Percentiles rank a stretch among this genome's conserved stretches.
Conservation (phyloP, 345 rosid species). For the rapeseed (Brassica napus) region DNA sequence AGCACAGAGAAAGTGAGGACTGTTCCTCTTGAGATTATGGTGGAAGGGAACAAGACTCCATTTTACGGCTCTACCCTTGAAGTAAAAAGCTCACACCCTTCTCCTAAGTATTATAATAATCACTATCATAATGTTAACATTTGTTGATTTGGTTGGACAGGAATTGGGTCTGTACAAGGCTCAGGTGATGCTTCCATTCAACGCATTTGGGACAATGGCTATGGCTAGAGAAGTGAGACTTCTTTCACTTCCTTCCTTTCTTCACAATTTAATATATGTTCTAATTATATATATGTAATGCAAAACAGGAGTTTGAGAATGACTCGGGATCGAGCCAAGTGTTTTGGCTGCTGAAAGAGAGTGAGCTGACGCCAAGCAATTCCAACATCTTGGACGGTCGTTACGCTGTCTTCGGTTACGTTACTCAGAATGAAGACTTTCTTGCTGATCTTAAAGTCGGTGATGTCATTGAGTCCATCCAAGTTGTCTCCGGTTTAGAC, state of each 20-base stretch:
- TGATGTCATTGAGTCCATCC: constrained; percentile 83
- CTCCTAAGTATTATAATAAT: too few species aligned
- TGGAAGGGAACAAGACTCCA: constrained; percentile 71
- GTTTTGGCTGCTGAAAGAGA: constrained; percentile 96
- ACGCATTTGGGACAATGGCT: constrained; percentile 99
- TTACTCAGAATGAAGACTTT: constrained; percentile 75
- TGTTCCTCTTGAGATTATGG: constrained; percentile 88
- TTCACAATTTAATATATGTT: not conserved
- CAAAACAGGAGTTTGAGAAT: constrained; percentile 81
- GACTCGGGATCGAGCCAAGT: constrained; percentile 95
- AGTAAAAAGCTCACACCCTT: constrained; percentile 38
- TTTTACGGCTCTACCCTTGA: constrained; percentile 84
- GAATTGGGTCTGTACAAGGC: constrained; percentile 98
- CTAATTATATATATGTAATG: not conserved
- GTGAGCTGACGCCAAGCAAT: constrained; percentile 95
- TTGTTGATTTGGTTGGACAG: constrained; percentile 39
- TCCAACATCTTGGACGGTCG: constrained; percentile 97
- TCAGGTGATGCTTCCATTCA: constrained; percentile 94
- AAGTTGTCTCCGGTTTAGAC: constrained; percentile 93
- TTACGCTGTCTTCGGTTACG: constrained; percentile 92
- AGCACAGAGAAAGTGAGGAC: constrained; percentile 88
- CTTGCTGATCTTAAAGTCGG: constrained; percentile 98
- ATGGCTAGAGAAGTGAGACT: constrained; percentile 96
- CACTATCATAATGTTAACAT: not conserved
- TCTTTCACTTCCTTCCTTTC: not conserved